Base-by-base conservation (phyloP, 1,284 basidiomycete genomes). In the Taiwanofungus camphoratus region DNA sequence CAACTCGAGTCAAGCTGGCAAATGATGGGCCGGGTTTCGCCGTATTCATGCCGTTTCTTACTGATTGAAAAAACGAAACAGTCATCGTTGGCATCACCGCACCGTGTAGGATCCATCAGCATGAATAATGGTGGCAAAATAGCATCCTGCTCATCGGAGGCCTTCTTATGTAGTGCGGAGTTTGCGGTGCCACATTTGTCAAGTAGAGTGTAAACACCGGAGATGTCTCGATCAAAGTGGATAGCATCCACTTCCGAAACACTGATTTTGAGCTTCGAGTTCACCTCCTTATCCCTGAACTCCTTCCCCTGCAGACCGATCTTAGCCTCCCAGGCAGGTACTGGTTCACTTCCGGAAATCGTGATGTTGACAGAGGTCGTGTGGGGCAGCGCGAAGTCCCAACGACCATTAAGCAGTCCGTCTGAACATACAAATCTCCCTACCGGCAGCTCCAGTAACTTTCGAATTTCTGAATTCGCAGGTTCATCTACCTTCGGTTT, bases 131-230 rank as follows among this genome's bases (percentile, higher is more conserved):
- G 75, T 0, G 87, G 79, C 19, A 81, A 63, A 4, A 61, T 58
- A 0, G 44, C 53, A 16, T 82, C 77, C 9, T 67, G 67, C 0
- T 61, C 50, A 3, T 64, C 63, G 16, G 62, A 39, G 24, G 70
- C 60, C 49, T 78, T 83, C 62, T 78, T 81, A 64, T 96, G 92
- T 29, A 97, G 69, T n/a, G 88, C 87, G 20, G 76, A 75, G 58
- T 88, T 91, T 1, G 94, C 91, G 0, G 91, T 92, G 2, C 93
- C 93, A 49, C 93, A 97, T 59, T 84, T 84, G 49, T 89, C 82
- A 39, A 93, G 69, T 29, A 95, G 77, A 8, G 70, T 67, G 59
- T 96, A 97, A 0, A 66, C 70, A 3, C 94, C 93, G 3, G 83
- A 80, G 38, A 96, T 79, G 55, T 88, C 76, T 32, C 85, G 80